Evolutionary conservation across 257 asterid genomes (phyloP).

Genomic region (Leonotis leonurus): DNA sequence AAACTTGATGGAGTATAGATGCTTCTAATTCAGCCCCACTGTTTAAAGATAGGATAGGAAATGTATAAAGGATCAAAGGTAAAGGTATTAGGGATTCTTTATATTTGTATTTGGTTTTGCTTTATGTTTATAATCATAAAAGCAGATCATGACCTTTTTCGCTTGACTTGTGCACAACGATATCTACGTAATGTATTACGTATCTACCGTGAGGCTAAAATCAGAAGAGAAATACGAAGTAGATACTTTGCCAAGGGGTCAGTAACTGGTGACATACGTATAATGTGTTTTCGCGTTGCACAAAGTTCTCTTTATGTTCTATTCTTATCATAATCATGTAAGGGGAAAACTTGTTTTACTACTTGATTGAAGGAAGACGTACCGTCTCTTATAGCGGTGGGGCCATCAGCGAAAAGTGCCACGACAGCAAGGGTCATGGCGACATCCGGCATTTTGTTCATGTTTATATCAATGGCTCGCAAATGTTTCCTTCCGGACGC

Average conservation of each 20-base stretch:
- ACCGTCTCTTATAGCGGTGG: constrained; percentile 96
- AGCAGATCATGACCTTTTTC: neutral
- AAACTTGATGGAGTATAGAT: constrained; percentile 2
- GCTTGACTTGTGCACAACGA: neutral
- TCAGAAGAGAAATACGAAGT: neutral
- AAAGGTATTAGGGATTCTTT: neutral
- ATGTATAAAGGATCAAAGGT: constrained; percentile 6
- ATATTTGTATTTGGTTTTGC: neutral
- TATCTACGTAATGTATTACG: neutral
- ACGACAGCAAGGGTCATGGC: constrained; percentile 99
- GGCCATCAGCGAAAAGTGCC: constrained; percentile 92
- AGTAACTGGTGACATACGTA: neutral
- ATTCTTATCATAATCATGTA: neutral
- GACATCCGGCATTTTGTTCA: constrained; percentile 99
- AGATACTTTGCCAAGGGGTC: neutral
- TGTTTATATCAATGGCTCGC: constrained; percentile 73
- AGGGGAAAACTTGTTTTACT: neutral
- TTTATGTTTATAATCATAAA: neutral
- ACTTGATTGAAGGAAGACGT: constrained; percentile 4
- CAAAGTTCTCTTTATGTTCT: neutral
- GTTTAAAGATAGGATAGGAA: constrained; percentile 3
- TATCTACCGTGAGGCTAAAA: neutral
- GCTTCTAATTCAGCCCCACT: neutral
- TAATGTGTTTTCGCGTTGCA: neutral
- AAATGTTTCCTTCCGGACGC: constrained; percentile 64